Percentiles rank a stretch among this genome's conserved stretches.
Evolutionary conservation across 176 grass and related monocot genomes (phyloP).

Genomic region (Ampelocalamus luodianensis): DNA sequence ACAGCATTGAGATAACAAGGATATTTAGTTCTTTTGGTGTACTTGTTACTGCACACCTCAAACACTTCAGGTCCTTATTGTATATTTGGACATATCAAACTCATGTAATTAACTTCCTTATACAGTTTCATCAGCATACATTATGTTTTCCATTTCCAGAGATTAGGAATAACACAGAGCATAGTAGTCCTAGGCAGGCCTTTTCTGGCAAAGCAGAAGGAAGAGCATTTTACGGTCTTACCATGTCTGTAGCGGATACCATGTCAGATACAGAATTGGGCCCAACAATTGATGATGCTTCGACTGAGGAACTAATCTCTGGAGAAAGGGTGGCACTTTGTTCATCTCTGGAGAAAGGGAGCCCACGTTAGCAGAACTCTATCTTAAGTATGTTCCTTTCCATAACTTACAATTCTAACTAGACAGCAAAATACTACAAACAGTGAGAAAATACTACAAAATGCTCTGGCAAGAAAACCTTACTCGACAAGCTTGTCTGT

Average conservation of each 20-base stretch:
- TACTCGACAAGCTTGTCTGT: conserved; percentile 58
- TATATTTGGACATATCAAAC: conserved; percentile 20
- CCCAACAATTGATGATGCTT: conserved; percentile 30
- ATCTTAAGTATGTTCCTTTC: conserved; percentile 21
- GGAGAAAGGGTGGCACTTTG: conserved; percentile 43
- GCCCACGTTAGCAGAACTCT: conserved; percentile 16
- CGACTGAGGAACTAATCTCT: conserved; percentile 25
- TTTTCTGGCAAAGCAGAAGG: conserved; percentile 4
- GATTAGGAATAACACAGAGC: conserved; percentile 22
- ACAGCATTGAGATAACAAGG: conserved; percentile 1
- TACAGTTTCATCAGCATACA: conserved; percentile 16
- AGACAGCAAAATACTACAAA: conserved; percentile 14
- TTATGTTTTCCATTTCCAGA: conserved; percentile 24
- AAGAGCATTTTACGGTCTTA: conserved; percentile 28
- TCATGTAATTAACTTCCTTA: conserved; percentile 22
- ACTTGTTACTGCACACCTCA: conserved; percentile 15
- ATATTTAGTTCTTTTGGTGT: conserved; percentile 1
- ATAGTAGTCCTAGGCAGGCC: conserved; percentile 14
- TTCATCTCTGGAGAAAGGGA: conserved; percentile 50
- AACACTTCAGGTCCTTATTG: conserved; percentile 1
- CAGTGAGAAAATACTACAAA: conserved; percentile 30
- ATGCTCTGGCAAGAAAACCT: conserved; percentile 41
- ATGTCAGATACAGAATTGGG: conserved; percentile 22
- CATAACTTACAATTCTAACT: conserved; percentile 28
- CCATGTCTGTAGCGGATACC: conserved; percentile 40